A percentile compares a stretch with the other conserved stretches of the same genome.
These are phyloP conservation scores for Cadophora sp. DNA, from an alignment of 2,329 filamentous ascomycete species.

Conservation along the genomic window DNA sequence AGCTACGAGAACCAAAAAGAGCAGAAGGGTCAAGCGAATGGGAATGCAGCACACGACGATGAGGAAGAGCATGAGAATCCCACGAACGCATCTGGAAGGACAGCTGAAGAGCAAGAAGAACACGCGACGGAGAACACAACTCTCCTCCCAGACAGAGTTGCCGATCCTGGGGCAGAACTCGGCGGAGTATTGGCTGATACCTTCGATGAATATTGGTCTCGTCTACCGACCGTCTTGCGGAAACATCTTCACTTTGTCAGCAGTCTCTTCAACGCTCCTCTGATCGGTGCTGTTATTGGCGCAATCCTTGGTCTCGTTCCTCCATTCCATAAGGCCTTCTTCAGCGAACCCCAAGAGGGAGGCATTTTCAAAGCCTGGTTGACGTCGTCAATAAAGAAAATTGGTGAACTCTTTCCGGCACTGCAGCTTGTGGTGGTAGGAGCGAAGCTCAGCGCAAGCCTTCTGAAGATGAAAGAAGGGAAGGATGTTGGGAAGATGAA, in stretches of 20 bases:
- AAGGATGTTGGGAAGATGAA: constrained; percentile 52
- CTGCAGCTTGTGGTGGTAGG: constrained; percentile 70
- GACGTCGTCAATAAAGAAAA: constrained; percentile 63
- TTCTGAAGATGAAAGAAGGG: constrained; percentile 55
- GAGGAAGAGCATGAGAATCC: constrained; percentile 40
- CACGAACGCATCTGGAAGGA: constrained; percentile 36
- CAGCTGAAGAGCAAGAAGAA: constrained; percentile 38
- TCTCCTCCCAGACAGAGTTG: constrained; percentile 31
- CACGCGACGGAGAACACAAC: constrained; percentile 33
- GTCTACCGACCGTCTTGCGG: constrained; percentile 35
- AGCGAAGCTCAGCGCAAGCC: constrained; percentile 62
- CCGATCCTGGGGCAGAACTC: constrained; percentile 1
- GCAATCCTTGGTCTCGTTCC: constrained; percentile 64
- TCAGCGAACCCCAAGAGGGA: constrained; percentile 60
- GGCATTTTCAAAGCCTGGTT: constrained; percentile 72
- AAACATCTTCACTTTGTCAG: constrained; percentile 44
- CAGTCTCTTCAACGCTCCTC: constrained; percentile 63
- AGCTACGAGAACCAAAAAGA: constrained; percentile 27
- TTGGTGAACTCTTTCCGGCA: constrained; percentile 68
- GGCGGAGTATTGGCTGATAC: constrained; percentile 1
- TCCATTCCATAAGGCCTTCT: constrained; percentile 65
- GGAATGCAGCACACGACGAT: constrained; percentile 26
- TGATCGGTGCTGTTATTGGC: constrained; percentile 65
- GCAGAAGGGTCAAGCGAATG: constrained; percentile 27
- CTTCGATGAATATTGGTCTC: constrained; percentile 19